Evolutionary conservation across 371 early-diverging fungal genomes (phyloP).

Genomic region (Saksenaea oblongispora): DNA sequence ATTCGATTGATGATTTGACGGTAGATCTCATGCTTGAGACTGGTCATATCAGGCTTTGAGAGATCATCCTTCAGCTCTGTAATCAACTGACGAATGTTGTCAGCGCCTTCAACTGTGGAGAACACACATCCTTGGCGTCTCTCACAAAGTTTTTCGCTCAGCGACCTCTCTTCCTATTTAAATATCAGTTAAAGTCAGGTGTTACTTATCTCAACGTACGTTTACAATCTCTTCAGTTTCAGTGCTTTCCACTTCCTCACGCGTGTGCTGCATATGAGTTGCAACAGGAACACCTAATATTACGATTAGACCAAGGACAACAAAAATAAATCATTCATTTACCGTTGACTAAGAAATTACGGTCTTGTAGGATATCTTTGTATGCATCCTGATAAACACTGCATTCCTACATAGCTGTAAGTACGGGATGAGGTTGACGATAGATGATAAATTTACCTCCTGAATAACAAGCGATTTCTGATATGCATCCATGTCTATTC

Average conservation of each 20-base stretch:
- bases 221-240: not conserved
- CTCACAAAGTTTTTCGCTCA: conserved; percentile 3
- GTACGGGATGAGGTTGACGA: not conserved
- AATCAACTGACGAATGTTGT: conserved; percentile 11
- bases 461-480: conserved; percentile 40
- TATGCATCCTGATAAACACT: conserved; percentile 30
- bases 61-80: conserved; percentile 4
- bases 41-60: not conserved
- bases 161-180: not conserved
- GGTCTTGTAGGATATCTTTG: conserved; percentile 26
- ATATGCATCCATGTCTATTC: conserved; percentile 30
- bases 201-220: not conserved
- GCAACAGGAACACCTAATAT: not conserved
- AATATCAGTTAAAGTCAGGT: not conserved
- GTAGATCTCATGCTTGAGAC: conserved; percentile 7
- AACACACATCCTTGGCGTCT: conserved; percentile 6
- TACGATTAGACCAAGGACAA: not conserved
- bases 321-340: not conserved
- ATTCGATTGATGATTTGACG: conserved; percentile 6
- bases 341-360: conserved; percentile 28
- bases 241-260: not conserved
- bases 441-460: conserved; percentile 22
- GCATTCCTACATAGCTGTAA: conserved; percentile 12
- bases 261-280: not conserved
- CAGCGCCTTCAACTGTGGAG: not conserved